phyloP scores from a whole-genome alignment of 345 rosid species.

The Pugionium dolabratum region DNA sequence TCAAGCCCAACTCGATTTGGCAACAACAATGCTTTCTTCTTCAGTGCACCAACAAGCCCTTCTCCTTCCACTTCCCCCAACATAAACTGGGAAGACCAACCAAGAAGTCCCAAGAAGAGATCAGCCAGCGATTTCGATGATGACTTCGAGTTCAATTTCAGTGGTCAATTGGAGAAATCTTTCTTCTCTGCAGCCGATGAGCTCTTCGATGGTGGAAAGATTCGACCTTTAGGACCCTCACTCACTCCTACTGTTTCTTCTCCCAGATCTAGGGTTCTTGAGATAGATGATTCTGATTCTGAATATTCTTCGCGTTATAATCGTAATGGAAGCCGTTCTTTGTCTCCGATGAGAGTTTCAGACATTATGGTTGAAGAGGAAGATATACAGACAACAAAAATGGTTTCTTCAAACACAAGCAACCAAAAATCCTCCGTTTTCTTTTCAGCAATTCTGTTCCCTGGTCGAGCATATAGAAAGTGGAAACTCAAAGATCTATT shows the following conservation, averaged over 20 bases:
- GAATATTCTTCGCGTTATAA: constrained; percentile 7
- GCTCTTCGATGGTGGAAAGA: constrained; percentile 86
- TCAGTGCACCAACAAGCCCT: constrained; percentile 76
- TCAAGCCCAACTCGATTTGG: constrained; percentile 85
- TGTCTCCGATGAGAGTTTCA: constrained; percentile 75
- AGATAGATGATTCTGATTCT: constrained; percentile 32
- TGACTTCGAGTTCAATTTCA: constrained; percentile 79
- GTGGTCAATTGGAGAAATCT: constrained; percentile 65
- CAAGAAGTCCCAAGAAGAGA: constrained; percentile 30
- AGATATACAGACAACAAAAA: constrained; percentile 36
- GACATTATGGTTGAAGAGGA: constrained; percentile 55
- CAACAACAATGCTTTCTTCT: constrained; percentile 45
- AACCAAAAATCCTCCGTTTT: constrained; percentile 49
- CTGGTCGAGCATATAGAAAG: constrained; percentile 54
- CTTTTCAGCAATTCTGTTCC: constrained; percentile 65
- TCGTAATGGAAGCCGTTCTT: constrained; percentile 73
- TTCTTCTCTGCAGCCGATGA: constrained; percentile 81
- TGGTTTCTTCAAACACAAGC: constrained; percentile 38
- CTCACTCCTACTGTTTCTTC: constrained; percentile 40
- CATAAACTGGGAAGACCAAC: constrained; percentile 28
- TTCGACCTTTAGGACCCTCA: constrained; percentile 62
- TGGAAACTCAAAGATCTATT: constrained; percentile 85
- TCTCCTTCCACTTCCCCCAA: constrained; percentile 44
- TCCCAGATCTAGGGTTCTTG: constrained; percentile 38
- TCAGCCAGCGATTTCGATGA: constrained; percentile 40